Conservation (phyloP, 2,329 filamentous ascomycete genomes). For the Epichloe amarillans region DNA sequence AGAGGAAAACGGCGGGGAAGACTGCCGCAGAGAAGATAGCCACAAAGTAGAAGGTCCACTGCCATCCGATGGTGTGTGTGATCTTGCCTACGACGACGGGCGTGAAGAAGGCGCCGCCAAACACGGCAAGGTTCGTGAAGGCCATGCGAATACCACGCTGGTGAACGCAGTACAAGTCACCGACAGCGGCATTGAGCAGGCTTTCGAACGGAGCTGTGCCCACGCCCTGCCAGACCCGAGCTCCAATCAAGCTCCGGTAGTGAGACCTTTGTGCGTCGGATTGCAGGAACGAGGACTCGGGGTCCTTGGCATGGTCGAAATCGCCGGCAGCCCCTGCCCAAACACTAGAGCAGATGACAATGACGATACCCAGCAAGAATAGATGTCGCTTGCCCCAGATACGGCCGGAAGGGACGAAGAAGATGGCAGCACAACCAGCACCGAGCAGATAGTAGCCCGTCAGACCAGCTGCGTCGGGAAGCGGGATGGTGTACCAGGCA, state of each 20-base stretch:
- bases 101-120: slow-evolving; percentile 50
- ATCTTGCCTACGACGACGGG: slow-evolving; percentile 88
- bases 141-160: slow-evolving; percentile 80
- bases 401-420: slow-evolving; percentile 77
- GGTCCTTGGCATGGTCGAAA: slow-evolving; percentile 2
- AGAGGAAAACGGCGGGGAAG: slow-evolving; percentile 59
- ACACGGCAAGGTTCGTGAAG: slow-evolving; percentile 46
- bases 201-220: slow-evolving; percentile 82
- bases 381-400: slow-evolving; percentile 89
- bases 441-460: slow-evolving; percentile 83
- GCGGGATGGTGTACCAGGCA: slow-evolving; percentile 47
- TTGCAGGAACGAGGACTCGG: not conserved
- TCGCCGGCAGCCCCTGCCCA: slow-evolving; percentile 63
- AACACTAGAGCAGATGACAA: slow-evolving; percentile 59
- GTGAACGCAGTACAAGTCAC: slow-evolving; percentile 83
- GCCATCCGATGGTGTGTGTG: slow-evolving; percentile 61
- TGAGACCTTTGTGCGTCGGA: slow-evolving; percentile 19
- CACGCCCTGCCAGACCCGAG: slow-evolving; percentile 74
- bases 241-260: slow-evolving; percentile 62
- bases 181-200: slow-evolving; percentile 76
- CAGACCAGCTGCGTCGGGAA: slow-evolving; percentile 67
- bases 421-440: slow-evolving; percentile 64
- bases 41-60: slow-evolving; percentile 80
- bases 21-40: slow-evolving; percentile 66
- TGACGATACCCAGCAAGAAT: slow-evolving; percentile 63